Base-by-base conservation (phyloP, 2,329 filamentous ascomycete genomes). In the Paraphoma chrysanthemicola region DNA sequence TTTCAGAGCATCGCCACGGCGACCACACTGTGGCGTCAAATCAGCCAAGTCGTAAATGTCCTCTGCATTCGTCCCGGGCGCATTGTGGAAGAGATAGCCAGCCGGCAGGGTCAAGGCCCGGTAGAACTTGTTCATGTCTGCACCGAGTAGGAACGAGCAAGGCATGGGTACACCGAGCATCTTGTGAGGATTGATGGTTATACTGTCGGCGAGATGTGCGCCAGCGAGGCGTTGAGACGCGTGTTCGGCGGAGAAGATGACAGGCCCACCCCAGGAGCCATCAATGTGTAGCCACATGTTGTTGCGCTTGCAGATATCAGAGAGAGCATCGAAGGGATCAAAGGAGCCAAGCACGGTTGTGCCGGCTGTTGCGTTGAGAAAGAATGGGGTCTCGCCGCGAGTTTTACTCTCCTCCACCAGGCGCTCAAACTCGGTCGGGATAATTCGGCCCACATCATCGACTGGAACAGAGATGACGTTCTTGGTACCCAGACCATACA, bases 151-250 rank as follows among this genome's bases (percentile, higher is more conserved):
- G 80, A 96, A 97, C 0, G 90, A 93, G 79, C 93, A 98, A 0
- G 93, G 97, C 41, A 96, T 81, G 0, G 95, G 94, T 2, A 92
- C 91, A 56, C 92, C 92, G 72, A 98, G 85, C 95, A 98, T 98
- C 80, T 98, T 98, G 80, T 99, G 95, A 54, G 95, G 93, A 77
- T 96, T 98, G 52, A 97, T 86, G 1, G 93, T 92, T 39, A 98
- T 81, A 12, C 88, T 92, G 77, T 97, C 85, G 9, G 93, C 95
- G 41, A 89, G 83, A 44, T 93, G 83, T 2, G 85, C 81, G 12
- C 94, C 94, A 1, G 80, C 75, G 9, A 98, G 80, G 71, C 92
- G 91, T 51, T 79, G 67, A 44, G 80, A 80, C 43, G 90, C 63
- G n/a, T 82, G 68, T 0, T 88, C 90, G 78, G 52, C 12, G 59